Conservation (phyloP, 768 basidiomycete species). For the Kwoniella newhampshirensis region DNA sequence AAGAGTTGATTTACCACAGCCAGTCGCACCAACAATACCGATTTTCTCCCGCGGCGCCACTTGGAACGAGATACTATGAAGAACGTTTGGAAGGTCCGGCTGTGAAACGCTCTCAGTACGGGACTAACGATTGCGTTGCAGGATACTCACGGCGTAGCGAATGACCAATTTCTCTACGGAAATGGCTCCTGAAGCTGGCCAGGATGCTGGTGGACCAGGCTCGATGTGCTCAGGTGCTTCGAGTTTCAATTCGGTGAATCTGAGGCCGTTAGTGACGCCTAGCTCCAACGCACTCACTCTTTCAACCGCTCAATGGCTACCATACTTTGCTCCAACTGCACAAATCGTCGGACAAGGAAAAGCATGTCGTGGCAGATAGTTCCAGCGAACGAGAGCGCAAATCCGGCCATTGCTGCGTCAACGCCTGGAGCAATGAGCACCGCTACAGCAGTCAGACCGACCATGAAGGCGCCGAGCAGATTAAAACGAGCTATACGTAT, state of each 20-base stretch:
- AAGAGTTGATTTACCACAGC: slow-evolving; percentile 48
- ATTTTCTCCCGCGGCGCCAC: slow-evolving; percentile 76
- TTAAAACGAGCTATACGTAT: slow-evolving; percentile 76
- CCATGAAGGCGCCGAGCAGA: slow-evolving; percentile 67
- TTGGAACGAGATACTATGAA: slow-evolving; percentile 75
- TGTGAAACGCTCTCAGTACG: slow-evolving; percentile 54
- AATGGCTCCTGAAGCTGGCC: slow-evolving; percentile 68
- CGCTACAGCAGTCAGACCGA: slow-evolving; percentile 70
- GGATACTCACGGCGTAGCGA: slow-evolving; percentile 55
- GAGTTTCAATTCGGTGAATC: slow-evolving; percentile 64
- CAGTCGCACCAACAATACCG: slow-evolving; percentile 55
- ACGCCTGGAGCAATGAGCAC: slow-evolving; percentile 69
- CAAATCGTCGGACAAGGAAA: slow-evolving; percentile 59
- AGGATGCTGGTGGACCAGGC: slow-evolving; percentile 73
- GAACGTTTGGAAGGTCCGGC: slow-evolving; percentile 82
- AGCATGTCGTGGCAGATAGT: slow-evolving; percentile 69
- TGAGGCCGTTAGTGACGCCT: neutral
- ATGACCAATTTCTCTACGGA: slow-evolving; percentile 73
- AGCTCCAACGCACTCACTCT: slow-evolving; percentile 60
- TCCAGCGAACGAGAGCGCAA: slow-evolving; percentile 79
- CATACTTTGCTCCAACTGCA: slow-evolving; percentile 89
- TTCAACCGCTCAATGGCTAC: slow-evolving; percentile 80
- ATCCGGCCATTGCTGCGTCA: slow-evolving; percentile 78
- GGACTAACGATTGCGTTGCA: neutral
- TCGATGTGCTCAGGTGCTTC: slow-evolving; percentile 84